These are phyloP conservation scores for Beauveria pseudobassiana DNA, from an alignment of 2,329 filamentous ascomycete genomes.

Conservation along the genomic window DNA sequence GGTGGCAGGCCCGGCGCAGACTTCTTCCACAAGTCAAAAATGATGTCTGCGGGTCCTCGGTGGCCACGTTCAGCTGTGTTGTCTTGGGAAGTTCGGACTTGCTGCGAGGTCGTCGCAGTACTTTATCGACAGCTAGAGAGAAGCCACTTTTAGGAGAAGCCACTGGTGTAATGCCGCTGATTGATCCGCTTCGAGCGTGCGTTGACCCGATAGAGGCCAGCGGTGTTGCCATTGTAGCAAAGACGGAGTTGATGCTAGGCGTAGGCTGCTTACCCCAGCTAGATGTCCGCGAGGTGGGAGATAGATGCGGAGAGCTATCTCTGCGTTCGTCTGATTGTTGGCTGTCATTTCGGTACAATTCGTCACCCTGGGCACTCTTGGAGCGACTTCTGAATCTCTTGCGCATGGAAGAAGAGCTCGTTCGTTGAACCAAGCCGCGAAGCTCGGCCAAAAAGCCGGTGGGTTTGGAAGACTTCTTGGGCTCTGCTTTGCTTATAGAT, in stretches of 20 bases:
- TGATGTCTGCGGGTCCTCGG: conserved; percentile 33
- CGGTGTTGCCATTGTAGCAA: conserved; percentile 47
- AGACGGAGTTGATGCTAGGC: conserved; percentile 52
- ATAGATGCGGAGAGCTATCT: conserved; percentile 37
- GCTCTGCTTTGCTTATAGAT: conserved; percentile 42
- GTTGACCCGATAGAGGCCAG: conserved; percentile 49
- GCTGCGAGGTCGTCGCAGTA: conserved; percentile 47
- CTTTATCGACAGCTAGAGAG: conserved; percentile 37
- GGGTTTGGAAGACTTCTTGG: conserved; percentile 37
- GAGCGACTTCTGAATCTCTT: conserved; percentile 41
- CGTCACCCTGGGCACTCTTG: conserved; percentile 25
- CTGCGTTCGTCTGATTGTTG: conserved; percentile 25
- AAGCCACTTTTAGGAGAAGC: conserved; percentile 46
- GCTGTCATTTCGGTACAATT: conserved; percentile 21
- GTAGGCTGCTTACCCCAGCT: conserved; percentile 46
- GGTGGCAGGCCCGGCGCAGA: conserved; percentile 47
- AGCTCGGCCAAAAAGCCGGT: conserved; percentile 40
- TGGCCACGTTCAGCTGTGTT: conserved; percentile 19
- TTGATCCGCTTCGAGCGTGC: conserved; percentile 51
- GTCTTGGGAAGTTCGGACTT: conserved; percentile 44
- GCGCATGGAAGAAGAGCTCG: conserved; percentile 34
- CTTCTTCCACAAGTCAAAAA: conserved; percentile 45
- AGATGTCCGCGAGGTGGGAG: conserved; percentile 41
- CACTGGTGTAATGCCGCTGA: conserved; percentile 43
- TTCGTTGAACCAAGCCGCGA: conserved; percentile 41